Percentiles rank a stretch among this genome's conserved stretches.
Conservation (phyloP, 1,284 basidiomycete species). For the Lentinus polychrous region DNA sequence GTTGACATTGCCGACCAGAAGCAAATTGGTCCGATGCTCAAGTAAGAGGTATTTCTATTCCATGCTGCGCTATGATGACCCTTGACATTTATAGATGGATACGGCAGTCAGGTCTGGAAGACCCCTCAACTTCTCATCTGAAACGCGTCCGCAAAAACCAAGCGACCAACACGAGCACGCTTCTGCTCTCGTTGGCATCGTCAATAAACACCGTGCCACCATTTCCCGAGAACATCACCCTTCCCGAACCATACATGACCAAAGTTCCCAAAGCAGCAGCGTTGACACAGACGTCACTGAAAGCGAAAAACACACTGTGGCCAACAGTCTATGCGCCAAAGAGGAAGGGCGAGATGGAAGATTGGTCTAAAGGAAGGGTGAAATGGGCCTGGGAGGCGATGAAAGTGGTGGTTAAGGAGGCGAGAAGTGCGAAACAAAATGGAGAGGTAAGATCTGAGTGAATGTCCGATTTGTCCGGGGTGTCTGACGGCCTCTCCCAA, state of each 20-base stretch:
- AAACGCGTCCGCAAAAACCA: conserved; percentile 67
- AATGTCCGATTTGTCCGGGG: neutral
- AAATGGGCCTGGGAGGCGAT: conserved; percentile 75
- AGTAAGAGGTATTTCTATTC: conserved; percentile 34
- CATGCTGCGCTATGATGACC: neutral
- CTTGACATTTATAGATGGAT: conserved; percentile 47
- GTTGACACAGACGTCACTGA: conserved; percentile 60
- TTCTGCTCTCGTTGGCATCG: conserved; percentile 42
- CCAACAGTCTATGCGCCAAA: conserved; percentile 75
- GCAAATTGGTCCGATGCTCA: conserved; percentile 57
- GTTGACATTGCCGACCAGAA: conserved; percentile 74
- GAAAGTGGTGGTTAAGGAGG: conserved; percentile 41
- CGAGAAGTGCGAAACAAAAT: conserved; percentile 34
- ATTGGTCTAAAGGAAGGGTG: conserved; percentile 60
- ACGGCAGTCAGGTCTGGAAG: conserved; percentile 52
- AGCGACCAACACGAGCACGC: conserved; percentile 31
- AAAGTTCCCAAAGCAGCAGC: conserved; percentile 70
- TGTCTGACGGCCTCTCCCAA: conserved; percentile 1
- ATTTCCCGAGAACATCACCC: conserved; percentile 25
- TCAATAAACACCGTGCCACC: conserved; percentile 17
- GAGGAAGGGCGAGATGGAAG: conserved; percentile 60
- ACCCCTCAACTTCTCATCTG: conserved; percentile 61
- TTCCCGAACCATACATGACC: conserved; percentile 44
- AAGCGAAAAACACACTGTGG: conserved; percentile 68
- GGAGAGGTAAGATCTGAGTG: conserved; percentile 47